Conservation (phyloP, 306 rosid species). For the Oemleria cerasiformis region DNA sequence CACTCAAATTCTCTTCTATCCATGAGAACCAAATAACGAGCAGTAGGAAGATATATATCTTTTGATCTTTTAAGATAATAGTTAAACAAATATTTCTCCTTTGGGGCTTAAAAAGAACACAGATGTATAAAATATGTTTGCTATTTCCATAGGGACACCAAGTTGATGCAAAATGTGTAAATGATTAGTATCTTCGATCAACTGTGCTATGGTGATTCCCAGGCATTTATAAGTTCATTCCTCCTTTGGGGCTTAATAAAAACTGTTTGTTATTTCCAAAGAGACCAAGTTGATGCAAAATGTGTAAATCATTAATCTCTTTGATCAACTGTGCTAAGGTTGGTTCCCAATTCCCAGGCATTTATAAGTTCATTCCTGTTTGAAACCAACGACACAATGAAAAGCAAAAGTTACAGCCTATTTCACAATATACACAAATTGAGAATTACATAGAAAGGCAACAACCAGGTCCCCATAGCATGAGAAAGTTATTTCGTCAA, state of each 20-base stretch:
- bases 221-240: background rate
- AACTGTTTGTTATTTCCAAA: background rate
- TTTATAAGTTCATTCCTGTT: background rate
- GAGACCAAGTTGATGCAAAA: background rate
- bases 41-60: no score
- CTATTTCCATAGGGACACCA: no score
- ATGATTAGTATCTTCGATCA: background rate
- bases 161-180: background rate
- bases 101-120: no score
- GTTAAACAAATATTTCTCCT: no score
- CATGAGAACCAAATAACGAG: no score
- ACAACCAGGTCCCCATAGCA: constrained; percentile 2
- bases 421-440: constrained; percentile 28
- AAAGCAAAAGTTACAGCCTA: background rate
- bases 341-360: background rate
- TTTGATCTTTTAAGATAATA: no score
- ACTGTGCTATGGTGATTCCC: background rate
- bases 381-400: background rate
- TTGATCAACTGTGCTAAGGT: background rate
- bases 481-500: background rate
- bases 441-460: constrained; percentile 3
- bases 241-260: no score
- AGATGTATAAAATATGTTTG: no score
- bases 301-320: background rate
- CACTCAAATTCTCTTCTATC: no score